Conservation (phyloP, 208 protist species). For the Crithidia mellificae region DNA sequence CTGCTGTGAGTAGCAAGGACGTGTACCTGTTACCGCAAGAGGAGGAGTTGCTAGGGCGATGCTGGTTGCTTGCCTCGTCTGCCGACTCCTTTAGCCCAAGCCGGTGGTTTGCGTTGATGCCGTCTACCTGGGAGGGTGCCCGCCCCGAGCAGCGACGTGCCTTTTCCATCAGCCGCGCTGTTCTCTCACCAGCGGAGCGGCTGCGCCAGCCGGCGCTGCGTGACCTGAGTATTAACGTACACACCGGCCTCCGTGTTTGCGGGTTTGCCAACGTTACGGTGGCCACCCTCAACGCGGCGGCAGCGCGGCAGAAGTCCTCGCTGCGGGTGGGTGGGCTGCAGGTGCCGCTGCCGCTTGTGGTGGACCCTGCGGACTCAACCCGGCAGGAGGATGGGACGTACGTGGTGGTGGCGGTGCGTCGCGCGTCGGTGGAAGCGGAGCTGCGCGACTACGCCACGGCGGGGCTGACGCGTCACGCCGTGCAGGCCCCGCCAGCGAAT, state of each 20-base stretch:
- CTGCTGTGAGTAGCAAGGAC: background rate
- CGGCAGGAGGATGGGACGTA: background rate
- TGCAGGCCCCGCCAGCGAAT: conserved; percentile 14
- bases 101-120: conserved; percentile 25
- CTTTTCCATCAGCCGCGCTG: conserved; percentile 15
- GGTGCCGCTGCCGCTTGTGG: conserved; percentile 8
- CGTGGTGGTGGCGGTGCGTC: conserved; percentile 20
- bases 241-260: conserved; percentile 12
- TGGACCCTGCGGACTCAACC: too few species aligned
- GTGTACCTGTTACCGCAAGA: conserved; percentile 15
- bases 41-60: conserved; percentile 21
- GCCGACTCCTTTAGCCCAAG: conserved; percentile 34
- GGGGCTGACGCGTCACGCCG: conserved; percentile 15
- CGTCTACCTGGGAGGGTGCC: background rate
- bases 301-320: conserved; percentile 1
- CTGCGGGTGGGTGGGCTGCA: conserved; percentile 27
- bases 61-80: conserved; percentile 34
- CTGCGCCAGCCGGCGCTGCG: conserved; percentile 22
- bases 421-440: conserved; percentile 37
- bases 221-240: conserved; percentile 3
- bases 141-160: conserved; percentile 5
- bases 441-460: conserved; percentile 30
- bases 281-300: background rate
- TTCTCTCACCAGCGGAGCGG: conserved; percentile 2
- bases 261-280: conserved; percentile 12